These are phyloP conservation scores for Diversispora epigaea DNA, from an alignment of 192 early-diverging fungal genomes.

Conservation along the genomic window DNA sequence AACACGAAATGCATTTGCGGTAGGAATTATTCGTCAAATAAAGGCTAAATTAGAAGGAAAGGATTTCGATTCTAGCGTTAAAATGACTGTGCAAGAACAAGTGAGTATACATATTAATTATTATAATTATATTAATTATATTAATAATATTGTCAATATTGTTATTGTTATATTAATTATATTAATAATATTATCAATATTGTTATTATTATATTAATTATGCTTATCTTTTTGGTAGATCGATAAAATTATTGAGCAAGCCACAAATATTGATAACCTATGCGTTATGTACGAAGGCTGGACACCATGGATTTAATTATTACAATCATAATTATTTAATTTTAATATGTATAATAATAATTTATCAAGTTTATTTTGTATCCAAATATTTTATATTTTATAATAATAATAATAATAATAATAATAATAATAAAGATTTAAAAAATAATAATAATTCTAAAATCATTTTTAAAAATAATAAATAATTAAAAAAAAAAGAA, in stretches of 20 bases:
- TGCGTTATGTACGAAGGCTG: slow-evolving; percentile 87
- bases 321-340: not conserved
- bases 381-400: too few species aligned
- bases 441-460: too few species aligned
- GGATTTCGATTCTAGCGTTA: slow-evolving; percentile 51
- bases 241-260: slow-evolving; percentile 63
- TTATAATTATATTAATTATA: not conserved
- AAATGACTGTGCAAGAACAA: slow-evolving; percentile 63
- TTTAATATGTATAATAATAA: too few species aligned
- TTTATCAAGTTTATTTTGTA: too few species aligned
- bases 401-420: too few species aligned
- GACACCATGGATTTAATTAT: slow-evolving; percentile 77
- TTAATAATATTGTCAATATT: not conserved
- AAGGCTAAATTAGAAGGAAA: slow-evolving; percentile 66
- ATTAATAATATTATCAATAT: not conserved
- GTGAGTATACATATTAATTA: slow-evolving; percentile 36
- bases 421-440: too few species aligned
- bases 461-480: too few species aligned
- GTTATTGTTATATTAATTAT: not conserved
- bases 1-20: slow-evolving; percentile 59
- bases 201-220: not conserved
- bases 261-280: slow-evolving; percentile 65
- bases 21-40: slow-evolving; percentile 62
- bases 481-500: too few species aligned
- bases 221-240: slow-evolving; percentile 41